Evolutionary conservation across 345 rosid species (phyloP).

Genomic region (Lepidium aucheri): DNA sequence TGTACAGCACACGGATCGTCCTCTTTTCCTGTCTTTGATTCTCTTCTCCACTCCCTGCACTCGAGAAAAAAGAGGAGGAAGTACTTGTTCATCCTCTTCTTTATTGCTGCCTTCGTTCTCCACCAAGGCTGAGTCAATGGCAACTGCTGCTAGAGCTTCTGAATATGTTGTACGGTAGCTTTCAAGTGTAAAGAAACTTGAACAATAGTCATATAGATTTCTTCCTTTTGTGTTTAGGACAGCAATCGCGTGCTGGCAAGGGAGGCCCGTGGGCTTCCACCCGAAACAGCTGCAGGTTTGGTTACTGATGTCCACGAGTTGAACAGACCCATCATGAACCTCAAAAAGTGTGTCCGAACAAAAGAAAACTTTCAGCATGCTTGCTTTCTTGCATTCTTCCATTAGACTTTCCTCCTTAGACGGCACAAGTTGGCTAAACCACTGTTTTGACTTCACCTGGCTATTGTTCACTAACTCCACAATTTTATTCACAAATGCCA

Average conservation of each 20-base stretch:
- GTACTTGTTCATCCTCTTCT: conserved; percentile 31
- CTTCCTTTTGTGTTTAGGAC: conserved; percentile 49
- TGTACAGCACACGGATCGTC: conserved; percentile 52
- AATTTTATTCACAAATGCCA: conserved; percentile 36
- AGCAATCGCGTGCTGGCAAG: conserved; percentile 81
- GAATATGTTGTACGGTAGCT: conserved; percentile 47
- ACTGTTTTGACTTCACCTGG: conserved; percentile 35
- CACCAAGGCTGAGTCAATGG: not conserved
- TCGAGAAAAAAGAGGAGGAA: conserved; percentile 64
- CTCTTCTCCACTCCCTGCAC: conserved; percentile 45
- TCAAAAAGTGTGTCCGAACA: conserved; percentile 81
- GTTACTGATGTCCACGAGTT: conserved; percentile 62
- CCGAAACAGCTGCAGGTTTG: conserved; percentile 60
- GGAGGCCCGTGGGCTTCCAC: conserved; percentile 67
- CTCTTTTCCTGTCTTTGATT: conserved; percentile 33
- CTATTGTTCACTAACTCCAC: conserved; percentile 49
- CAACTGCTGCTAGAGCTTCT: conserved; percentile 40
- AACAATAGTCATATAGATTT: conserved; percentile 55
- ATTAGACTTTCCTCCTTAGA: conserved; percentile 50
- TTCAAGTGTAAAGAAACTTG: conserved; percentile 49
- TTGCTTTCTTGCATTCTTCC: conserved; percentile 50
- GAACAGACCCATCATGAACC: conserved; percentile 64
- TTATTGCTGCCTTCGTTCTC: conserved; percentile 25
- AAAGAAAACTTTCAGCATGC: conserved; percentile 49
- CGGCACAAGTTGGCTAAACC: conserved; percentile 68